Evolutionary conservation across 768 basidiomycete species (phyloP).

Genomic region (Exsudoporus frostii): DNA sequence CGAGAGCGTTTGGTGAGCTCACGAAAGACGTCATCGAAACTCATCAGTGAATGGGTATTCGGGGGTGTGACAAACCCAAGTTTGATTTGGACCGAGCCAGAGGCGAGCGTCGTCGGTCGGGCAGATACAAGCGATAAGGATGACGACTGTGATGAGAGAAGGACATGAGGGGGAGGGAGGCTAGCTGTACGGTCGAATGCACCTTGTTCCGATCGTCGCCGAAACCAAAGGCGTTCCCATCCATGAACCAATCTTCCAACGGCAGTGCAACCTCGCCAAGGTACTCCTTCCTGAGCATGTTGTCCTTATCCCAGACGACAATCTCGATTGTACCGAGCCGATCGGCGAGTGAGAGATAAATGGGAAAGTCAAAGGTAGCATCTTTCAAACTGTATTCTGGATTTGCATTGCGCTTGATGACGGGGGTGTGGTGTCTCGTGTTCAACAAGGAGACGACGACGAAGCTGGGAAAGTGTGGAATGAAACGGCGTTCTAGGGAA

Average conservation of each 20-base stretch:
- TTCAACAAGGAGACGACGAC: conserved; percentile 63
- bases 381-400: conserved; percentile 65
- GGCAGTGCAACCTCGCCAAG: conserved; percentile 82
- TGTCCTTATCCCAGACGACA: conserved; percentile 93
- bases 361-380: conserved; percentile 87
- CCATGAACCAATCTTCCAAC: conserved; percentile 77
- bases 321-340: conserved; percentile 74
- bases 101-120: conserved; percentile 42
- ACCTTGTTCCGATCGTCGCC: conserved; percentile 70
- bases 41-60: conserved; percentile 41
- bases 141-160: conserved; percentile 38
- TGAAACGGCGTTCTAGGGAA: not conserved
- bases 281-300: conserved; percentile 81
- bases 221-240: conserved; percentile 45
- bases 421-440: conserved; percentile 66
- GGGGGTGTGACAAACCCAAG: conserved; percentile 53
- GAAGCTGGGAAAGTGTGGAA: conserved; percentile 43
- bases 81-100: conserved; percentile 57
- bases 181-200: conserved; percentile 20
- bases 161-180: not conserved
- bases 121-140: conserved; percentile 46
- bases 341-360: conserved; percentile 74
- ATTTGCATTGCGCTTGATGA: conserved; percentile 66
- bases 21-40: conserved; percentile 58
- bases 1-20: conserved; percentile 63